Percentiles rank a stretch among this genome's conserved stretches.
Conservation (phyloP, 1,284 basidiomycete genomes). For the Ustilago curta region DNA sequence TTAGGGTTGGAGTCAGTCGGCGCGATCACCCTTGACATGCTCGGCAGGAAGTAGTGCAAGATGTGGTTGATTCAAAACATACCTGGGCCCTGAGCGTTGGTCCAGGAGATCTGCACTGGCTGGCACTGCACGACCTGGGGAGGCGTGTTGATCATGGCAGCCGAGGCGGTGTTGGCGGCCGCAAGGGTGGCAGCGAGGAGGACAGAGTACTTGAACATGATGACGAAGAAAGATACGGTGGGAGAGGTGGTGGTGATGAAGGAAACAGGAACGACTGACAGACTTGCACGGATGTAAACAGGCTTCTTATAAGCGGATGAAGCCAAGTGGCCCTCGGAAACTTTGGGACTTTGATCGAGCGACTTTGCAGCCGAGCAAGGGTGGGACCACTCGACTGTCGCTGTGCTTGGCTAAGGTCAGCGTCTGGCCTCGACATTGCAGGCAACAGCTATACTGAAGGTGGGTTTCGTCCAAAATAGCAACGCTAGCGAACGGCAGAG, state of each 20-base stretch:
- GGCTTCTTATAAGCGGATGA: constrained; percentile 4
- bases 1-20: constrained; percentile 6
- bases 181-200: constrained; percentile 37
- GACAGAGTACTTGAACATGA: constrained; percentile 38
- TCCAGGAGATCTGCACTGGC: constrained; percentile 49
- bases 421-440: neutral
- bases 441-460: constrained; percentile 1
- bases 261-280: constrained; percentile 3
- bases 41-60: neutral
- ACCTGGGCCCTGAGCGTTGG: constrained; percentile 39
- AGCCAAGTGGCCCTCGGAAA: too few species aligned
- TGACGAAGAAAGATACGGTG: constrained; percentile 13
- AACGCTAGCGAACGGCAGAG: constrained; percentile 6
- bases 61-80: constrained; percentile 8
- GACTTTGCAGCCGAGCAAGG: too few species aligned
- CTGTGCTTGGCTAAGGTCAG: neutral
- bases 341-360: too few species aligned
- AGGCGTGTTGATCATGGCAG: constrained; percentile 53
- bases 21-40: neutral
- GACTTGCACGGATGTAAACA: neutral
- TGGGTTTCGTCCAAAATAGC: constrained; percentile 9
- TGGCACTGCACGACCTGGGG: constrained; percentile 52
- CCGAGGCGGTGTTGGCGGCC: constrained; percentile 25
- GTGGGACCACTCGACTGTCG: too few species aligned
- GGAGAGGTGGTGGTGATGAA: constrained; percentile 14